Percentiles rank a stretch among this genome's conserved stretches.
Evolutionary conservation across 768 basidiomycete species (phyloP).

Genomic region (Trametes cingulata): DNA sequence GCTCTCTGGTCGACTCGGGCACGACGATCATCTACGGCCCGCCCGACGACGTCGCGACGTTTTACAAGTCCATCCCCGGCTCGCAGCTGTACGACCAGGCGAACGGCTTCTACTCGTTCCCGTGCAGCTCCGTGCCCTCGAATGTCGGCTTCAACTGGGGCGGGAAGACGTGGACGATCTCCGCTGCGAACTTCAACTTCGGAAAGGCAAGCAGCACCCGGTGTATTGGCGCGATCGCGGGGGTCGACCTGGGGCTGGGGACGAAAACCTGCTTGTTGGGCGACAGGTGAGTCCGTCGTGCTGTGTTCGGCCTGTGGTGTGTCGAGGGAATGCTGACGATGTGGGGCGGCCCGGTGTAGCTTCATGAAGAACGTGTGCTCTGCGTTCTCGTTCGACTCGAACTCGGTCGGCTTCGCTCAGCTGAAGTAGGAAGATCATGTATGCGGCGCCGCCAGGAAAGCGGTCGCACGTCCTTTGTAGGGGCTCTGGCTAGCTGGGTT

Average conservation of each 20-base stretch:
- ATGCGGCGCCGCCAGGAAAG: no score
- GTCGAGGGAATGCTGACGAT: no score
- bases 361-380: constrained; percentile 17
- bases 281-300: not conserved
- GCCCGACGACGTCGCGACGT: constrained; percentile 13
- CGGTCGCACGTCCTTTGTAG: no score
- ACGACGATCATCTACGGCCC: constrained; percentile 30
- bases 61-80: constrained; percentile 26
- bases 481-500: no score
- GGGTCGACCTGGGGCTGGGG: no score
- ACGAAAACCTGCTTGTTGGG: no score
- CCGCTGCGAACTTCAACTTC: not conserved
- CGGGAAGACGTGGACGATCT: constrained; percentile 28
- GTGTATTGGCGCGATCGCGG: no score
- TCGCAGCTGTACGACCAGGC: constrained; percentile 18
- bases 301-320: no score
- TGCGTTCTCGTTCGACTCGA: constrained; percentile 8
- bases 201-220: no score
- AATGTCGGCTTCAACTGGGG: constrained; percentile 34
- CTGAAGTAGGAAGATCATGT: no score
- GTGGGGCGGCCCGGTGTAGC: not conserved
- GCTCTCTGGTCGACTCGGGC: constrained; percentile 22
- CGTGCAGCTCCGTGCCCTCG: constrained; percentile 21
- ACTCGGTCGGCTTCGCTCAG: constrained; percentile 15
- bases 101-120: constrained; percentile 30